Conservation (phyloP, 768 basidiomycete genomes). For the Hydnomerulius pinastri region DNA sequence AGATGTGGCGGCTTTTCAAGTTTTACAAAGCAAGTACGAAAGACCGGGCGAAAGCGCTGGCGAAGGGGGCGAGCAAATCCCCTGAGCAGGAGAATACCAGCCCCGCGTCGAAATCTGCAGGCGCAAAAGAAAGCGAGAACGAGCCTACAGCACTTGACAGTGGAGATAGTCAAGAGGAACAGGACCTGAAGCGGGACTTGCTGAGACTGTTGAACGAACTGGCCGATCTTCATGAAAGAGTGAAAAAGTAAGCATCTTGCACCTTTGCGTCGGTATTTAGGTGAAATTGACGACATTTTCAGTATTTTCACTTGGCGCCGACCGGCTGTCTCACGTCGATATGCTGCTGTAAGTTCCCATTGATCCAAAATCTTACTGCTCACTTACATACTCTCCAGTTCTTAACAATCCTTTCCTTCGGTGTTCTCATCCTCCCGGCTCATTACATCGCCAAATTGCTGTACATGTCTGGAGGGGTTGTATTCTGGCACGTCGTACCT, state of each 20-base stretch:
- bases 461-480: slow-evolving; percentile 47
- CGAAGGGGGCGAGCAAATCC: slow-evolving; percentile 6
- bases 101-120: background rate
- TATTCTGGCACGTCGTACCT: slow-evolving; percentile 67
- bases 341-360: slow-evolving; percentile 43
- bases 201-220: slow-evolving; percentile 47
- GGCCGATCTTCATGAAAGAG: slow-evolving; percentile 62
- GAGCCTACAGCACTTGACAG: slow-evolving; percentile 33
- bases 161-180: slow-evolving; percentile 37
- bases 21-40: slow-evolving; percentile 42
- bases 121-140: slow-evolving; percentile 13
- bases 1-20: slow-evolving; percentile 55
- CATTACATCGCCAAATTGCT: slow-evolving; percentile 49
- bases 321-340: slow-evolving; percentile 50
- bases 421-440: slow-evolving; percentile 48
- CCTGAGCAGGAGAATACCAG: background rate
- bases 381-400: slow-evolving; percentile 24
- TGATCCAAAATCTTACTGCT: background rate
- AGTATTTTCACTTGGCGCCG: slow-evolving; percentile 73
- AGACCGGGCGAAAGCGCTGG: slow-evolving; percentile 30
- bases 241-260: slow-evolving; percentile 53
- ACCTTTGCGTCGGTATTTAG: background rate
- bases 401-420: slow-evolving; percentile 40
- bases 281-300: slow-evolving; percentile 1
- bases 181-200: slow-evolving; percentile 43